A percentile compares a stretch with the other conserved stretches of the same genome.
Evolutionary conservation across 2,329 filamentous ascomycete species (phyloP).

Genomic region (Graphilbum fragrans): DNA sequence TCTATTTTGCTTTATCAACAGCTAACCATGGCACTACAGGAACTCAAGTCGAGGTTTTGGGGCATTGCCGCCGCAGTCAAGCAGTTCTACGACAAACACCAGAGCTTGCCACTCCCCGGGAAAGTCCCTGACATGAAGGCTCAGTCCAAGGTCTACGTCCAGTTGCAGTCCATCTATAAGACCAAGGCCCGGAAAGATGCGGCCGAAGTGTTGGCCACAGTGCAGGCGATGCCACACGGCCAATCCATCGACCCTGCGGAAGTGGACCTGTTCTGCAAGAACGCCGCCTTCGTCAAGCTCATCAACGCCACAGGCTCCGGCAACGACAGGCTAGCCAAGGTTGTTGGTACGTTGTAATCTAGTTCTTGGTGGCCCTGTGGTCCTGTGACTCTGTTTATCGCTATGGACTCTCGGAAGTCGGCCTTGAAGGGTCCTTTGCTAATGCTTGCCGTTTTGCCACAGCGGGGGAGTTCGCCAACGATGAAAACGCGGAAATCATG

Average conservation of each 20-base stretch:
- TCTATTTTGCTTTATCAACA: neutral
- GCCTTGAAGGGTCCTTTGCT: no score
- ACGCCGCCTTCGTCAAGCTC: slow-evolving; percentile 83
- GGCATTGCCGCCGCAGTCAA: slow-evolving; percentile 71
- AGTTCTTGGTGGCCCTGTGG: neutral
- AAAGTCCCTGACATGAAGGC: slow-evolving; percentile 97
- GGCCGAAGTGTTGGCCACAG: slow-evolving; percentile 57
- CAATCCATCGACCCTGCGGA: slow-evolving; percentile 54
- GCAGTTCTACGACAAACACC: slow-evolving; percentile 61
- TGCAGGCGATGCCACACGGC: slow-evolving; percentile 39
- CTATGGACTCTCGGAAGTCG: no score
- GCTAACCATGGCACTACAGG: neutral
- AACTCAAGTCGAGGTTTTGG: slow-evolving; percentile 61
- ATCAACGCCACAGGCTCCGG: slow-evolving; percentile 42
- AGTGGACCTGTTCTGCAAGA: slow-evolving; percentile 89
- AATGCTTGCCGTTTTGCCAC: slow-evolving; percentile 12
- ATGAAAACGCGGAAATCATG: slow-evolving; percentile 35
- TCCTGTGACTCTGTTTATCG: slow-evolving; percentile 6
- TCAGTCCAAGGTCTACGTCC: slow-evolving; percentile 77
- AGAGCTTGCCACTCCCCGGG: slow-evolving; percentile 70
- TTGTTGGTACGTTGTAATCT: slow-evolving; percentile 38
- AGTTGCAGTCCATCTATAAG: slow-evolving; percentile 89
- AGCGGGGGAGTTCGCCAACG: slow-evolving; percentile 43
- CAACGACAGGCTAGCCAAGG: slow-evolving; percentile 35
- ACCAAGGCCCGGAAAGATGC: slow-evolving; percentile 69